These are phyloP conservation scores for Cladophialophora bantiana DNA, from an alignment of 2,329 filamentous ascomycete genomes.

Conservation along the genomic window DNA sequence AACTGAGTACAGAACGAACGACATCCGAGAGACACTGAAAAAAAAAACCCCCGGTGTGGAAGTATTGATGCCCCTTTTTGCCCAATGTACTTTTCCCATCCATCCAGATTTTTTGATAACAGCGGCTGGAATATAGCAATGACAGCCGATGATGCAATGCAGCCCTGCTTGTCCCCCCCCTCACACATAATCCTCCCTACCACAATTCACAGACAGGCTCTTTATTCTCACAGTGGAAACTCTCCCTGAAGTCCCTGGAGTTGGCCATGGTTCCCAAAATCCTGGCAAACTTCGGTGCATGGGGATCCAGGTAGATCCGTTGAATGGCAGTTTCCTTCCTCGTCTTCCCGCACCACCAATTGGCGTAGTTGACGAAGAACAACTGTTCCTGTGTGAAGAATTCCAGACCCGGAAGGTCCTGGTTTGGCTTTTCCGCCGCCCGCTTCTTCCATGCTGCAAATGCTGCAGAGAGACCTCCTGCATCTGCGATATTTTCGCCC, in stretches of 20 bases:
- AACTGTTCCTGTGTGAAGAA: constrained; percentile 71
- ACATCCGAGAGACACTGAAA: no score
- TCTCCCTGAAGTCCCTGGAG: constrained; percentile 70
- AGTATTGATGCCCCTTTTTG: no score
- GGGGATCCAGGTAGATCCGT: constrained; percentile 68
- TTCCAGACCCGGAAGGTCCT: constrained; percentile 66
- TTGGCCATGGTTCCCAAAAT: constrained; percentile 71
- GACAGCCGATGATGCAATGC: background rate
- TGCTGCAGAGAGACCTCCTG: constrained; percentile 68
- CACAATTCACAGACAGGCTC: constrained; percentile 74
- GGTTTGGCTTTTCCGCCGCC: constrained; percentile 59
- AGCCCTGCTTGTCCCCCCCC: background rate
- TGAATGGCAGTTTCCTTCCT: constrained; percentile 65
- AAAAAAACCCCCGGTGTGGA: no score
- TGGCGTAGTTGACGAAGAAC: constrained; percentile 71
- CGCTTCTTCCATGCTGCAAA: constrained; percentile 71
- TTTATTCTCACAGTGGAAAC: constrained; percentile 70
- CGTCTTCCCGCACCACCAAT: constrained; percentile 72
- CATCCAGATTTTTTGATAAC: background rate
- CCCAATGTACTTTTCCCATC: no score
- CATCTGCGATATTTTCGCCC: constrained; percentile 75
- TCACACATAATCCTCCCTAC: constrained; percentile 51
- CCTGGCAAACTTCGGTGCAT: constrained; percentile 69
- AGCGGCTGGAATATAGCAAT: background rate
- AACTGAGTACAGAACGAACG: no score